Base-by-base conservation (phyloP, 768 basidiomycete genomes). In the Punctularia strigosozonata region DNA sequence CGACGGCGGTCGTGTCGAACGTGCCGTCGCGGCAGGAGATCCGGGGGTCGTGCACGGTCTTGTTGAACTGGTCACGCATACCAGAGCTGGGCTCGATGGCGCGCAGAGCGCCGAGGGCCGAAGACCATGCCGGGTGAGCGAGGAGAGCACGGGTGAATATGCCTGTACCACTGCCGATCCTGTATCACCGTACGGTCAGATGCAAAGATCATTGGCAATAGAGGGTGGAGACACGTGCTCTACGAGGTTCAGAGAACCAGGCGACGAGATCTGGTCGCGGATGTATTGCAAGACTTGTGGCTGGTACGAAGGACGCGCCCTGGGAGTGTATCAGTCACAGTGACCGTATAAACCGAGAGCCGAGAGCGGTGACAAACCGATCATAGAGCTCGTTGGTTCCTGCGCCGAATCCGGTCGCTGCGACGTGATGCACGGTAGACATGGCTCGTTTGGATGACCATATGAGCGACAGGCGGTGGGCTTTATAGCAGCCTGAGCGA, bases 41-140 rank as follows among this genome's bases (percentile, higher is more conserved):
- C 3, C 73, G 65, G n/a, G 59, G 51, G 48, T 85, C 77, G 6
- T 47, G 36, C 4, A 79, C 59, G 13, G 67, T 71, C 44, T 76
- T 64, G 8, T 56, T 50, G 61, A 90, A 95, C 2, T 71, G 63
- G 3, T 67, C 61, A 38, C 91, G 69, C 92, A 95, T 95, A 21
- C 91, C 92, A 33, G 66, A 64, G 46, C 82, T 84, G 14, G 92
- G 92, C 55, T 97, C 92, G 23, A 91, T 52, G 4, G 84, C 86
- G 37, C 66, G 65, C 14, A 92, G 55, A 32, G 66, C 56, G 21
- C 61, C 62, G 35, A 90, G 63, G 41, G 52, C 54, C 31, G 56
- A 51, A 14, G 69, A 49, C 71, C 71, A 78, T 26, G 65, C 68
- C 14, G 66, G 63, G 54, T 85, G 71, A 5, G 73, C 69, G 28